phyloP scores from a whole-genome alignment of 352 stramenopile species.

The Globisporangium cylindrosporum region DNA sequence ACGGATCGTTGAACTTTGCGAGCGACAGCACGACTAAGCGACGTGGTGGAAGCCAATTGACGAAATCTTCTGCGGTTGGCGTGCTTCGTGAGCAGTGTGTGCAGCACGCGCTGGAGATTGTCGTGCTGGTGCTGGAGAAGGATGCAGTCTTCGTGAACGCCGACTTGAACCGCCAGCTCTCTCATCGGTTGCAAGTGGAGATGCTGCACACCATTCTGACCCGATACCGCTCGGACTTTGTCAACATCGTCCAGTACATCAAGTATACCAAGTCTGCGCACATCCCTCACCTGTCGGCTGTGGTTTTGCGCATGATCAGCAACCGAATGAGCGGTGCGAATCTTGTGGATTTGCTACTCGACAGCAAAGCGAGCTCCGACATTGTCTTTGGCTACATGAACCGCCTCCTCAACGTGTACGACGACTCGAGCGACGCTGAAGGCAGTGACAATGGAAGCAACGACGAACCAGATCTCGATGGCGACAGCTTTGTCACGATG shows the following conservation, averaged over 20 bases:
- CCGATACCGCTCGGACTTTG: conserved; percentile 66
- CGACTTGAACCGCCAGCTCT: conserved; percentile 50
- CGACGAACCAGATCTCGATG: conserved; percentile 18
- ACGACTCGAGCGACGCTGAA: conserved; percentile 32
- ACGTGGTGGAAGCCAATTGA: conserved; percentile 43
- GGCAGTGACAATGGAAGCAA: conserved; percentile 16
- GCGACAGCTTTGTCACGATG: conserved; percentile 30
- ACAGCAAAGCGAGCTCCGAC: conserved; percentile 60
- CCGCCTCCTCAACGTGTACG: conserved; percentile 67
- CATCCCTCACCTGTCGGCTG: conserved; percentile 67
- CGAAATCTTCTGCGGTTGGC: conserved; percentile 45
- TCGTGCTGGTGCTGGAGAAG: conserved; percentile 70
- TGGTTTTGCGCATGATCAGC: conserved; percentile 70
- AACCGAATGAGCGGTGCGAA: conserved; percentile 53
- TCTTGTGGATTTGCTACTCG: conserved; percentile 64
- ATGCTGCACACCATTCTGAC: conserved; percentile 75
- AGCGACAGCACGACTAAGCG: conserved; percentile 45
- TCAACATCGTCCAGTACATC: conserved; percentile 82
- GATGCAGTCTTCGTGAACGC: conserved; percentile 68
- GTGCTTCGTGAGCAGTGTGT: conserved; percentile 65
- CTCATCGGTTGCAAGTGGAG: conserved; percentile 66
- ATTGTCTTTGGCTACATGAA: conserved; percentile 81
- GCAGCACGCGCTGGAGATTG: conserved; percentile 72
- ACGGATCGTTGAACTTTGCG: conserved; percentile 67
- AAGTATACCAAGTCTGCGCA: conserved; percentile 77